A percentile compares a stretch with the other conserved stretches of the same genome.
Evolutionary conservation across 805 yeast genomes (phyloP).

Genomic region (Wickerhamiella azyma): DNA sequence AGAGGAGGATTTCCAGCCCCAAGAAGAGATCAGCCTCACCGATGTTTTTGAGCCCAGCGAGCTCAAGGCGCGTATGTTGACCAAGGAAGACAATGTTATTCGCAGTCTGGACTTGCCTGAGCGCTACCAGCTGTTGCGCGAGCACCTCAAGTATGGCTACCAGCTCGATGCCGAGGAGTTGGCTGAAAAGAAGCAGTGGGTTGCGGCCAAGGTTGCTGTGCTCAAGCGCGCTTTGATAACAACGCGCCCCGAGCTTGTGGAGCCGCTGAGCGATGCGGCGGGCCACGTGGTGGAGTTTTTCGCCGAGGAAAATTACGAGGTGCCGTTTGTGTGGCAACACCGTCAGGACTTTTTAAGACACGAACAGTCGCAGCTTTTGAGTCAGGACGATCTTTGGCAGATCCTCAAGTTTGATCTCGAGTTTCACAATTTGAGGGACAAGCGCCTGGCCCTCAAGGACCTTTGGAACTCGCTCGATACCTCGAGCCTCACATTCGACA

Average conservation of each 20-base stretch:
- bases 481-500: constrained; percentile 28
- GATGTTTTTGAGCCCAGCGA: constrained; percentile 94
- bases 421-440: constrained; percentile 70
- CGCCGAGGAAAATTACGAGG: constrained; percentile 69
- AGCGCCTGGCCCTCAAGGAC: constrained; percentile 47
- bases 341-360: constrained; percentile 71
- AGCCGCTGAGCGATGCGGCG: constrained; percentile 50
- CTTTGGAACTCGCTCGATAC: constrained; percentile 38
- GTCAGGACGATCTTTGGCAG: constrained; percentile 86
- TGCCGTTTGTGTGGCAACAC: constrained; percentile 90
- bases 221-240: constrained; percentile 39
- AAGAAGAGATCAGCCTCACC: constrained; percentile 43
- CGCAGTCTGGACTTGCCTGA: constrained; percentile 85
- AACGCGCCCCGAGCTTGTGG: constrained; percentile 24
- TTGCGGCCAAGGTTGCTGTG: constrained; percentile 45
- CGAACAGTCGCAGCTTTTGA: constrained; percentile 19
- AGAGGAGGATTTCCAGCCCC: constrained; percentile 37
- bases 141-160: constrained; percentile 51
- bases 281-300: constrained; percentile 57
- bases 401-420: constrained; percentile 77
- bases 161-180: constrained; percentile 53
- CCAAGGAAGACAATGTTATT: constrained; percentile 81
- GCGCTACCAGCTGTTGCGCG: constrained; percentile 69
- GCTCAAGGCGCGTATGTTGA: constrained; percentile 75
- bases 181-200: constrained; percentile 65